These are phyloP conservation scores for Pseudopyricularia cyperi DNA, from an alignment of 2,329 filamentous ascomycete species.

Conservation along the genomic window DNA sequence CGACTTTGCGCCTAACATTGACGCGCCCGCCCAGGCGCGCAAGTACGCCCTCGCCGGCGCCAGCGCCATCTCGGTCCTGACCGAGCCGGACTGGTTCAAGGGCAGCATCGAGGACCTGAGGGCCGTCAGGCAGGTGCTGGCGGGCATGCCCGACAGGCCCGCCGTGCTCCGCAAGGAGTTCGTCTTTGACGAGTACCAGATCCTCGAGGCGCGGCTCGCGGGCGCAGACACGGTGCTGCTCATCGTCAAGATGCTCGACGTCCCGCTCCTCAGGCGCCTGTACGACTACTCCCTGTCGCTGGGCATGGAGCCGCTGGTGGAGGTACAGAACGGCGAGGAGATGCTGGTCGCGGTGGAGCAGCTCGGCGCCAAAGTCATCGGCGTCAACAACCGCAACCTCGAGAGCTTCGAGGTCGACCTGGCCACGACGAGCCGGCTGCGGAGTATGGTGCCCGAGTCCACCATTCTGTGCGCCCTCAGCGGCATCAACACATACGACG, in stretches of 20 bases:
- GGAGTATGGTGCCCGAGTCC: slow-evolving; percentile 71
- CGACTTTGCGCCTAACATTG: slow-evolving; percentile 76
- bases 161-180: slow-evolving; percentile 93
- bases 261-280: slow-evolving; percentile 56
- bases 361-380: slow-evolving; percentile 81
- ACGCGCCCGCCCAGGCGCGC: slow-evolving; percentile 77
- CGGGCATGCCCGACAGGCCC: slow-evolving; percentile 82
- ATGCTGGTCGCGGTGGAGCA: slow-evolving; percentile 71
- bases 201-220: slow-evolving; percentile 81
- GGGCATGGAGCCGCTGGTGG: slow-evolving; percentile 94
- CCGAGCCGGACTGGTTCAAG: slow-evolving; percentile 98
- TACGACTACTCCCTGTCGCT: slow-evolving; percentile 83
- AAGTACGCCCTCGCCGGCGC: slow-evolving; percentile 89
- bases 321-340: slow-evolving; percentile 89
- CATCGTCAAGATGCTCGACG: slow-evolving; percentile 95
- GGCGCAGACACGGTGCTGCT: slow-evolving; percentile 76
- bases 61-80: slow-evolving; percentile 96
- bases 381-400: slow-evolving; percentile 94
- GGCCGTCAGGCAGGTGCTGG: slow-evolving; percentile 75
- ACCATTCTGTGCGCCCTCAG: slow-evolving; percentile 90
- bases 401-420: slow-evolving; percentile 96
- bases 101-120: slow-evolving; percentile 89
- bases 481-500: slow-evolving; percentile 78
- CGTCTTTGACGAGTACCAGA: slow-evolving; percentile 96
- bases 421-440: slow-evolving; percentile 76